These are phyloP conservation scores for Rhodofomes roseus DNA, from an alignment of 1,284 basidiomycete species.

Conservation along the genomic window DNA sequence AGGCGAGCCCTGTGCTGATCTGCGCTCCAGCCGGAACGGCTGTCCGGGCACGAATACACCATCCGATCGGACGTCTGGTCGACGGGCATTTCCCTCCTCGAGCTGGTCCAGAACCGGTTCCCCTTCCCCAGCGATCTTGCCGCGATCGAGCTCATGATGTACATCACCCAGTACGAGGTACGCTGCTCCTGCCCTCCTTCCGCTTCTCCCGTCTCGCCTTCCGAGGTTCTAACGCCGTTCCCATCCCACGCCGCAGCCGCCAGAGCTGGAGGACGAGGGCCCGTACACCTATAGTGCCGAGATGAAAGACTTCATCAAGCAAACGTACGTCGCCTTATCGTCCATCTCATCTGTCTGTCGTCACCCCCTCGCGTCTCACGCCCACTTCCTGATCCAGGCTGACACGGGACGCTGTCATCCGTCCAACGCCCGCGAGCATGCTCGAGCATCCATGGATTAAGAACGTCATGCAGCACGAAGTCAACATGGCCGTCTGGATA, in stretches of 20 bases:
- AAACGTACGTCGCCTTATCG: conserved; percentile 57
- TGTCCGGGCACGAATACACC: conserved; percentile 85
- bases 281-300: conserved; percentile 76
- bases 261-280: conserved; percentile 71
- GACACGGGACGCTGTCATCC: conserved; percentile 36
- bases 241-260: conserved; percentile 53
- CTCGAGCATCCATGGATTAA: conserved; percentile 87
- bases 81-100: conserved; percentile 88
- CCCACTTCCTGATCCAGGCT: conserved; percentile 18
- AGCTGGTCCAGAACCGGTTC: conserved; percentile 92
- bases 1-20: conserved; percentile 12
- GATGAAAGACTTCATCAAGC: conserved; percentile 92
- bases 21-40: conserved; percentile 79
- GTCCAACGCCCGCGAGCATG: conserved; percentile 86
- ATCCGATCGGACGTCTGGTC: conserved; percentile 99
- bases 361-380: conserved; percentile 5
- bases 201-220: conserved; percentile 5
- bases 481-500: conserved; percentile 90
- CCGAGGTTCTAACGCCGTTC: conserved; percentile 12
- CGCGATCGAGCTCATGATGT: conserved; percentile 91
- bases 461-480: conserved; percentile 75
- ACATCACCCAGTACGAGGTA: conserved; percentile 83
- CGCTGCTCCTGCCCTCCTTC: conserved; percentile 19
- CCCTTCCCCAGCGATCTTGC: conserved; percentile 93
- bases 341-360: conserved; percentile 4